Percentiles rank a stretch among this genome's conserved stretches.
phyloP scores from a whole-genome alignment of 2,329 filamentous ascomycete species.

The Ceratocystis smalleyi region DNA sequence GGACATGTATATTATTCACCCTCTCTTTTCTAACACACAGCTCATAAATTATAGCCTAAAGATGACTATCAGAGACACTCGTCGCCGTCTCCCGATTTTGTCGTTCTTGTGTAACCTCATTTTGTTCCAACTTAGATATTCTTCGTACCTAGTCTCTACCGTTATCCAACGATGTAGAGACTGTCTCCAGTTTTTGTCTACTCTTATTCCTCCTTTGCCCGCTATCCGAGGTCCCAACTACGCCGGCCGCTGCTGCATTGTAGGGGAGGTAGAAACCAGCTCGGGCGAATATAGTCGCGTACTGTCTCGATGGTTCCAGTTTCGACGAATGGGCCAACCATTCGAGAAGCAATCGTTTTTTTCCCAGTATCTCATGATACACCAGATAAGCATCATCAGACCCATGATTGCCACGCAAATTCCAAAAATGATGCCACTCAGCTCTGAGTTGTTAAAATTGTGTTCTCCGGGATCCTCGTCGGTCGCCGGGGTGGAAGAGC shows the following conservation, averaged over 20 bases:
- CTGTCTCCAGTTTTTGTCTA: background rate
- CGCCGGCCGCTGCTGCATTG: background rate
- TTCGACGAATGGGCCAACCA: background rate
- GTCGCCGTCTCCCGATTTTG: background rate
- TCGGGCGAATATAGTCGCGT: slow-evolving; percentile 3
- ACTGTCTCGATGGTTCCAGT: slow-evolving; percentile 1
- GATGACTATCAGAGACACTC: background rate
- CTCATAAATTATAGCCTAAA: background rate
- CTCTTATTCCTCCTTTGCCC: background rate
- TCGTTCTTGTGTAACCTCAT: background rate
- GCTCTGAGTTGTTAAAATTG: slow-evolving; percentile 1
- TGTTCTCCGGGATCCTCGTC: background rate
- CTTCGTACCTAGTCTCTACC: background rate
- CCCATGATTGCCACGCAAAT: slow-evolving; percentile 8
- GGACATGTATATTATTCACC: too few species aligned
- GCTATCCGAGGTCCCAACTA: background rate
- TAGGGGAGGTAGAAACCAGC: background rate
- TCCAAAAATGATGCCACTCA: slow-evolving; percentile 13
- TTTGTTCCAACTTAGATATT: background rate
- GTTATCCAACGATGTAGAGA: background rate
- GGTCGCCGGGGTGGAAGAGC: background rate
- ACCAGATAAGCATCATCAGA: slow-evolving; percentile 5
- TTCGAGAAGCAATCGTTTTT: slow-evolving; percentile 1
- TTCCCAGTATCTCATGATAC: slow-evolving; percentile 10
- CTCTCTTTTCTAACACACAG: too few species aligned